A percentile compares a stretch with the other conserved stretches of the same genome.
Conservation (phyloP, 495 filamentous ascomycete species). For the Penicillium alfredii region DNA sequence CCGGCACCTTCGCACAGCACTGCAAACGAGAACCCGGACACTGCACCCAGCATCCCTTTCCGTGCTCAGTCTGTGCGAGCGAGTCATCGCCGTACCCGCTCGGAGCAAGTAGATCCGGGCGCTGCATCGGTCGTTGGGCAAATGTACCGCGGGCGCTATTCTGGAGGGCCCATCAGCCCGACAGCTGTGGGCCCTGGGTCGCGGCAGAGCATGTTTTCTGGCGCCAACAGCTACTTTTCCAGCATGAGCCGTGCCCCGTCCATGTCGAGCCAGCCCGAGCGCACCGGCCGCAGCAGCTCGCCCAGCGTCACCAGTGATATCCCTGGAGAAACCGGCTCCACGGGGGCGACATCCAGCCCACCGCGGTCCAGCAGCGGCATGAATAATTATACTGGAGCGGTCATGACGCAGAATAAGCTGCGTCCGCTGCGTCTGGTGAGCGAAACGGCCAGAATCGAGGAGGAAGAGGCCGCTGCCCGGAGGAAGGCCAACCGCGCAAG, state of each 20-base stretch:
- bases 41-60: constrained; percentile 78
- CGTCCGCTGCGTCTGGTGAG: constrained; percentile 78
- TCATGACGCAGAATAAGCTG: constrained; percentile 70
- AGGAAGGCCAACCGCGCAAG: constrained; percentile 56
- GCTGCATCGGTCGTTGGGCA: constrained; percentile 71
- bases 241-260: constrained; percentile 44
- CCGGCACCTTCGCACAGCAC: constrained; percentile 29
- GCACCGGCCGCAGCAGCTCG: constrained; percentile 44
- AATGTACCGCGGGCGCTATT: constrained; percentile 72
- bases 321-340: constrained; percentile 44
- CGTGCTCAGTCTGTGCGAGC: constrained; percentile 58
- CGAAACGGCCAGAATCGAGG: constrained; percentile 35
- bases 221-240: constrained; percentile 34
- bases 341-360: constrained; percentile 48
- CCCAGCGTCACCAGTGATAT: constrained; percentile 57
- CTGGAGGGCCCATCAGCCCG: constrained; percentile 50
- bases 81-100: constrained; percentile 56
- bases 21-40: constrained; percentile 63
- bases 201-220: constrained; percentile 43
- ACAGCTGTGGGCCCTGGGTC: constrained; percentile 41
- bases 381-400: constrained; percentile 49
- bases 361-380: constrained; percentile 50
- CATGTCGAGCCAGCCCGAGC: constrained; percentile 41
- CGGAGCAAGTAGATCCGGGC: constrained; percentile 58
- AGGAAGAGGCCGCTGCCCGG: constrained; percentile 46